Base-by-base conservation (phyloP, 805 yeast species). In the Saccharomycopsis fodiens region DNA sequence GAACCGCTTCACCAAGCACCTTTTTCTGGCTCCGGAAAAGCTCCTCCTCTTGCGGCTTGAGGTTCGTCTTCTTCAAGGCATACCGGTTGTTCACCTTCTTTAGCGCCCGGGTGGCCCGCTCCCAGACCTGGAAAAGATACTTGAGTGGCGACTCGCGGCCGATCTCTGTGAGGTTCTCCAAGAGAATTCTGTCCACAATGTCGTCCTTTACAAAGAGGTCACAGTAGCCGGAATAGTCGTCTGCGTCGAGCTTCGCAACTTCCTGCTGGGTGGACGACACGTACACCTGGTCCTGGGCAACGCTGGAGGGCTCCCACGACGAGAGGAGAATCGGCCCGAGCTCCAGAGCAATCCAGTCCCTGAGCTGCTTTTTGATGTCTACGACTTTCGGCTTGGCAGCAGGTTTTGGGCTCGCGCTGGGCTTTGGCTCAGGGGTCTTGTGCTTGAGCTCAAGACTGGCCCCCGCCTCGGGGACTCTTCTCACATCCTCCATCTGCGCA, bases 121-220 rank as follows among this genome's bases (percentile, higher is more conserved):
- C 55, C 72, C 80, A 78, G 5, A 72, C 60, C 4, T 60, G 59
- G 51, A 59, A 69, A 41, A 79, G 60, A 55, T 74, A 80, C 20
- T 62, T 65, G 35, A 78, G 63, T 0, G 82, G 72, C 10, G 68
- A 56, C 2, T 57, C 50, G 13, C 69, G 64, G 1, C 85, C 85
- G 30, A 60, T 54, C 46, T 78, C 84, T 1, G 80, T 69, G 38
- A 80, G 60, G 17, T 74, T 57, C 49, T 79, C 83, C 59, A 79
- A 68, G 45, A 78, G 70, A 2, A 72, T 63, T 5, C 71, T 63
- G 52, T 80, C 87, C 29, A 76, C 57, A 1, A 53, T 20, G 15
- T 47, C 46, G 17, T 50, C 48, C 6, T 47, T 25, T 4, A 44
- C 19, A 35, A 50, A 50, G 13, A 37, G 20, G 3, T 21, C 10